phyloP scores from a whole-genome alignment of 1,284 basidiomycete genomes.

The Ustilago hordei region DNA sequence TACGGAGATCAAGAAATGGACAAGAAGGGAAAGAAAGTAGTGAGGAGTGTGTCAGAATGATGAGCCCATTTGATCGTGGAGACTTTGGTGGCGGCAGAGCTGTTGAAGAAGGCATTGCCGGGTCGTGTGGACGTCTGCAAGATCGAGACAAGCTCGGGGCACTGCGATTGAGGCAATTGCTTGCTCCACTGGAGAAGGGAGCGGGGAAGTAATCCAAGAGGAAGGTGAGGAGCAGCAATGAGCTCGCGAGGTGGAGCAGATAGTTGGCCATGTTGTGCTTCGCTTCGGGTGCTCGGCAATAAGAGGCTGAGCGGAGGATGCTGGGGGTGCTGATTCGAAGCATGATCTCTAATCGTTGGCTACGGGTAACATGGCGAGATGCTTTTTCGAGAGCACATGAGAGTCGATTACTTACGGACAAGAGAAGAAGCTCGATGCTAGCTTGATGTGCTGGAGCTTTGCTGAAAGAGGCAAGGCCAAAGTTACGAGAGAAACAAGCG shows the following conservation, averaged over 20 bases:
- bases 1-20: background rate
- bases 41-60: background rate
- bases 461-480: no score
- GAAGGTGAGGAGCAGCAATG: no score
- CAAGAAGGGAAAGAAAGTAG: background rate
- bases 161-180: no score
- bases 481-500: constrained; percentile 8
- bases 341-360: background rate
- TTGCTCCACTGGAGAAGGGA: no score
- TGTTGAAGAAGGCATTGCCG: no score
- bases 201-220: no score
- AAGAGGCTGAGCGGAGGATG: background rate
- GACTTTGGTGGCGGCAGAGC: background rate
- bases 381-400: background rate
- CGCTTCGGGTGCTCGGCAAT: background rate
- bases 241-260: no score
- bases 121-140: background rate
- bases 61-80: background rate
- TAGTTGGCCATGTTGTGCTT: background rate
- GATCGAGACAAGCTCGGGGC: no score
- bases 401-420: constrained; percentile 31
- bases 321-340: background rate
- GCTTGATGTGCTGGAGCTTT: background rate
- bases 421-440: constrained; percentile 6
- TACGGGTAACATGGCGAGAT: background rate